phyloP scores from a whole-genome alignment of 352 stramenopile species.

The Globisporangium abappressorium region DNA sequence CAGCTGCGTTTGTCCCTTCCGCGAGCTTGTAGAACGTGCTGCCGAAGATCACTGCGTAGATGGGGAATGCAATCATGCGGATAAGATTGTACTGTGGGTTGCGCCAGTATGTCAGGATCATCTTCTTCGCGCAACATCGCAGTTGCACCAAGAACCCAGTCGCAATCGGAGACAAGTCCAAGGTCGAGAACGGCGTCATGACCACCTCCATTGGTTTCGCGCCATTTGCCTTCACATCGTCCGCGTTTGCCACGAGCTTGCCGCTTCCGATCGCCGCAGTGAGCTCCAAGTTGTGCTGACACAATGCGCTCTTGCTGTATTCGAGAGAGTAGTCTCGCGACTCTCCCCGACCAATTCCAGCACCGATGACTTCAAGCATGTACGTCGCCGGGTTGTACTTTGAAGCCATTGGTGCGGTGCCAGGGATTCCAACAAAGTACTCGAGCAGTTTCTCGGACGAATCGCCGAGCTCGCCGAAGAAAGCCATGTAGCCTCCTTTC shows the following conservation, averaged over 20 bases:
- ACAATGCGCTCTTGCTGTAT: conserved; percentile 44
- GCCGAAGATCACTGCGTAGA: conserved; percentile 62
- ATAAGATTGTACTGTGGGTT: conserved; percentile 68
- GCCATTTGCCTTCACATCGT: no score
- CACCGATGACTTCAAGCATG: conserved; percentile 77
- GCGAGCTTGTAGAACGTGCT: conserved; percentile 58
- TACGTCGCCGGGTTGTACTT: conserved; percentile 83
- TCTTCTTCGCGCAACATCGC: conserved; percentile 23
- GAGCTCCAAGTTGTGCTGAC: conserved; percentile 27
- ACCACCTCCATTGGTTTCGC: no score
- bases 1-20: no score
- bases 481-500: conserved; percentile 56
- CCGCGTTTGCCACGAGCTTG: no score
- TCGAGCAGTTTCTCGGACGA: conserved; percentile 65
- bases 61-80: conserved; percentile 52
- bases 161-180: conserved; percentile 45
- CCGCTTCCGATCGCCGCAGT: conserved; percentile 22
- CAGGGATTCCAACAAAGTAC: conserved; percentile 82
- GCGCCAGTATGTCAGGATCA: conserved; percentile 48
- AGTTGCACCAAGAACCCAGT: conserved; percentile 43
- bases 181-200: conserved; percentile 31
- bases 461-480: conserved; percentile 86
- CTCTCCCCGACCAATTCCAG: conserved; percentile 25
- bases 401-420: conserved; percentile 50
- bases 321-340: conserved; percentile 38